Evolutionary conservation across 1,284 basidiomycete genomes (phyloP).

Genomic region (Fomes fomentarius): DNA sequence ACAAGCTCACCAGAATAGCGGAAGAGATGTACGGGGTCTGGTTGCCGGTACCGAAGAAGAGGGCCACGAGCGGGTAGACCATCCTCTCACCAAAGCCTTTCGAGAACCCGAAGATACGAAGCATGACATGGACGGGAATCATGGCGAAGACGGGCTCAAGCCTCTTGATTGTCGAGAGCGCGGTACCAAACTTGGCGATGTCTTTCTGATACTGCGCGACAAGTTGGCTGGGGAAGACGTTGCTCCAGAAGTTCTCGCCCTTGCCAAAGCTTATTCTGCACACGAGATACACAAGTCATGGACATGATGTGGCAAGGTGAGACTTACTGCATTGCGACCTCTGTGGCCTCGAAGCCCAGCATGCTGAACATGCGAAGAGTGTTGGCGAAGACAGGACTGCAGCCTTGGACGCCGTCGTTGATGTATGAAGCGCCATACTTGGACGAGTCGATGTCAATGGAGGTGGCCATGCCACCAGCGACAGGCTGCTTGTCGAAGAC

Average conservation of each 20-base stretch:
- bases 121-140: slow-evolving; percentile 60
- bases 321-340: slow-evolving; percentile 58
- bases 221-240: slow-evolving; percentile 63
- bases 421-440: slow-evolving; percentile 57
- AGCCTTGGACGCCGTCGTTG: slow-evolving; percentile 61
- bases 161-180: slow-evolving; percentile 54
- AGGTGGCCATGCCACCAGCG: slow-evolving; percentile 65
- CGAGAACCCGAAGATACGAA: slow-evolving; percentile 61
- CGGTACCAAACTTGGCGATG: slow-evolving; percentile 61
- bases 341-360: slow-evolving; percentile 52
- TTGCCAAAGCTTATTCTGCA: slow-evolving; percentile 61
- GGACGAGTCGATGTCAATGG: slow-evolving; percentile 50
- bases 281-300: background rate
- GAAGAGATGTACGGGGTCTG: slow-evolving; percentile 60
- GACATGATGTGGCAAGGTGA: background rate
- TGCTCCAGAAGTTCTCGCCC: slow-evolving; percentile 66
- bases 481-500: slow-evolving; percentile 55
- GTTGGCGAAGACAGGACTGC: slow-evolving; percentile 61
- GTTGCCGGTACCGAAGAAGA: slow-evolving; percentile 66
- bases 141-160: slow-evolving; percentile 60
- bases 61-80: slow-evolving; percentile 58
- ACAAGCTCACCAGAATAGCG: slow-evolving; percentile 45
- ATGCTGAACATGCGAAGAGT: slow-evolving; percentile 61
- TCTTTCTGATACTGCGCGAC: slow-evolving; percentile 52
- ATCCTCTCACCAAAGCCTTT: slow-evolving; percentile 60